Base-by-base conservation (phyloP, 2,329 filamentous ascomycete species). In the Zasmidium citrigriseum region DNA sequence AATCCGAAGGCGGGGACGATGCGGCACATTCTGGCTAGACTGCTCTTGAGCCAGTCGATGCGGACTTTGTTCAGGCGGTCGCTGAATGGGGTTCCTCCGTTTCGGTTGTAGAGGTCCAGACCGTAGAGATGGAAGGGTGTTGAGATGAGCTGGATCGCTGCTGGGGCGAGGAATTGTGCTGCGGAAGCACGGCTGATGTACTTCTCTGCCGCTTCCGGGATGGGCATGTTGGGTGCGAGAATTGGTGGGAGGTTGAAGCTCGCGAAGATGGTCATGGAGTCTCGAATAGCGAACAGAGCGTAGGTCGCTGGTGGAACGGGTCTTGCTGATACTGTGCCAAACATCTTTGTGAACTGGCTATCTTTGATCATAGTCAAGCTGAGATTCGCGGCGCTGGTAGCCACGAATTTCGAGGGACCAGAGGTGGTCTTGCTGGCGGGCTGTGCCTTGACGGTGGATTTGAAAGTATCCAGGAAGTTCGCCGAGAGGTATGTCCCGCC, bases 1-100 rank as follows among this genome's bases (percentile, higher is more conserved):
- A 96, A 82, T 1, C 92, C 93, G 78, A 93, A 96, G 0, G 92
- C 92, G 18, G 92, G 92, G 2, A 96, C 83, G 67, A 96, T 96
- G 69, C 93, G 83, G 60, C 89, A 89, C 75, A 96, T 89, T 54
- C 92, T 79, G 23, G 93, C 92, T 57, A 84, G 75, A 25, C 86
- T 85, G 72, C 89, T 93, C 63, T 88, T 82, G 18, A 82, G 77
- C 86, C 91, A 96, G 70, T 96, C 91, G 63, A 84, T 81, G 57
- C 83, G 79, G n/a, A 96, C 85, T 54, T 85, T 82, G 0, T 75
- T 70, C 72, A 84, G 83, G n/a, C 93, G 79, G n/a, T 91, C 85
- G 20, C 73, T 72, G 76, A 83, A 82, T 1, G 76, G 73, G 57
- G 77, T 73, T 2, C 68, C 75, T 2, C 75, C 78, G 50, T 73